A percentile compares a stretch with the other conserved stretches of the same genome.
phyloP scores from a whole-genome alignment of 176 grass and related monocot species.

The Hordeum marinum region DNA sequence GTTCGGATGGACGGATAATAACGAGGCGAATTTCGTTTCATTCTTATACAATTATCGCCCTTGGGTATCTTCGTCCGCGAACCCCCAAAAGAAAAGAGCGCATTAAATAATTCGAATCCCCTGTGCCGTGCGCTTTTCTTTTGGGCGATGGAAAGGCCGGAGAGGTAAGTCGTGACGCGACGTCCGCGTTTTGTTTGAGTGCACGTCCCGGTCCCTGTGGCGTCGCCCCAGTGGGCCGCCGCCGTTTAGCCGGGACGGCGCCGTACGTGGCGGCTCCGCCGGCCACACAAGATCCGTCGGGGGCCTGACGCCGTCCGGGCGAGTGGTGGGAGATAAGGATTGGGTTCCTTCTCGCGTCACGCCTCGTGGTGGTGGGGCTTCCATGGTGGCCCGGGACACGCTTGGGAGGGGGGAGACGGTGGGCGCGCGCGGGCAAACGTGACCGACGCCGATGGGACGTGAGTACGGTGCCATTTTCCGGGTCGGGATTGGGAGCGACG shows the following conservation, averaged over 20 bases:
- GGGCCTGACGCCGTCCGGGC: conserved; percentile 21
- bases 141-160: not conserved
- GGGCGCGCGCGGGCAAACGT: not conserved
- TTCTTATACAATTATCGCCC: not conserved
- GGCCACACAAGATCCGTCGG: conserved; percentile 33
- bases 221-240: conserved; percentile 1
- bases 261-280: not conserved
- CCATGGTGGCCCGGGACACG: not conserved
- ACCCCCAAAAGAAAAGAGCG: not conserved
- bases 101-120: not conserved
- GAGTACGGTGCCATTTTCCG: not conserved
- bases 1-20: not conserved
- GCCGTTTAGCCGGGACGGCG: not conserved
- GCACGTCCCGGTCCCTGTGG: not conserved
- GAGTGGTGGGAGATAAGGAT: conserved; percentile 32
- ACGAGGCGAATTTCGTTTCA: not conserved
- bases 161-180: conserved; percentile 21
- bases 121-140: not conserved
- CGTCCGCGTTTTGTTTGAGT: not conserved
- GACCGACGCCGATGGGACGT: not conserved
- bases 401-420: not conserved
- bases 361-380: not conserved
- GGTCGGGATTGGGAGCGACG: not conserved
- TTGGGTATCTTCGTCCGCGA: conserved; percentile 1
- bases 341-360: not conserved